Percentiles rank a stretch among this genome's conserved stretches.
Conservation (phyloP, 78 protist species). For the Bigelowiella natans region DNA sequence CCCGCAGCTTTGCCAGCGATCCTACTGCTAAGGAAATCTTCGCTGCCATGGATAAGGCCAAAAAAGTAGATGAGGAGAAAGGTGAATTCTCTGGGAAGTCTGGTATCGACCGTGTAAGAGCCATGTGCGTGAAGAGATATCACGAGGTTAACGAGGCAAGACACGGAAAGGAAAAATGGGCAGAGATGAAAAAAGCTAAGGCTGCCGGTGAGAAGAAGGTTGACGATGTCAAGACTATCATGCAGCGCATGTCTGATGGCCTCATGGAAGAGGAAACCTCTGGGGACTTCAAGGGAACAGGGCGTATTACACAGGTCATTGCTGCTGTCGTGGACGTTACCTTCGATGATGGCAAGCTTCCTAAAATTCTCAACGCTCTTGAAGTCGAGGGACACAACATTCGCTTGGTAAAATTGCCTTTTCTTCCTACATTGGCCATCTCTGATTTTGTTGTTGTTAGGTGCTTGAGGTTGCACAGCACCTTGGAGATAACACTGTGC, state of each 20-base stretch:
- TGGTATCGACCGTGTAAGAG: neutral
- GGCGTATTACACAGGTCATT: constrained; percentile 74
- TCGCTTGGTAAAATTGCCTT: constrained; percentile 7
- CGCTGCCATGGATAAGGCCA: neutral
- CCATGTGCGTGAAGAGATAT: neutral
- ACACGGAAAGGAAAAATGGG: neutral
- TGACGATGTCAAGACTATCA: neutral
- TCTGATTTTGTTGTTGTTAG: no score
- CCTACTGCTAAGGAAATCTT: neutral
- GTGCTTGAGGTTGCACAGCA: constrained; percentile 95
- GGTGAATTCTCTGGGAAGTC: neutral
- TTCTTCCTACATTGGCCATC: no score
- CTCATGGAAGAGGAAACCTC: neutral
- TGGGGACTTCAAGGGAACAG: neutral
- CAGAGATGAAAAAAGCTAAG: neutral
- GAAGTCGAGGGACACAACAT: constrained; percentile 54
- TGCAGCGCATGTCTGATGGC: neutral
- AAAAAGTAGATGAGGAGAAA: neutral
- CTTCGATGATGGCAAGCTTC: constrained; percentile 78
- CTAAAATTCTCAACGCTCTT: constrained; percentile 84
- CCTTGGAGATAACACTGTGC: constrained; percentile 86
- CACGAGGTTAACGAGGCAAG: neutral
- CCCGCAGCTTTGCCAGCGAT: neutral
- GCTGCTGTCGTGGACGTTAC: constrained; percentile 98
- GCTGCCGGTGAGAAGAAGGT: neutral